Evolutionary conservation across 2,329 filamentous ascomycete species (phyloP).

Genomic region (Phialocephala sp.): DNA sequence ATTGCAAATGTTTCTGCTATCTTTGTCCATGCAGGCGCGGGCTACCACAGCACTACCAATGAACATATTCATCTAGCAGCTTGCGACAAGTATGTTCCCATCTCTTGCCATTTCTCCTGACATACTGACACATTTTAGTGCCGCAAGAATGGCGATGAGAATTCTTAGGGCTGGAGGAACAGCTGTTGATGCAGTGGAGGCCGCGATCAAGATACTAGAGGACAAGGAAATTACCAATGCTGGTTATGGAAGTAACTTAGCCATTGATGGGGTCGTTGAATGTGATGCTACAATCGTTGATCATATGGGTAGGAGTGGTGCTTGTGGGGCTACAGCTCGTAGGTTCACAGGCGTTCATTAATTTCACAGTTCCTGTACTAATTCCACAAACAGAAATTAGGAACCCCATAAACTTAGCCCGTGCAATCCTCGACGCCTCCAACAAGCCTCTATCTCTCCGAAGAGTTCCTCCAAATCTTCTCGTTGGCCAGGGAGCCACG

Average conservation of each 20-base stretch:
- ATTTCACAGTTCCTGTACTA: background rate
- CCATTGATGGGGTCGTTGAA: conserved; percentile 88
- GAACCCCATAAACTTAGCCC: conserved; percentile 89
- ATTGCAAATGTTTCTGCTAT: conserved; percentile 67
- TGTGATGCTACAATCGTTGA: conserved; percentile 95
- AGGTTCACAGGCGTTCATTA: conserved; percentile 47
- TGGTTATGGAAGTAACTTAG: conserved; percentile 93
- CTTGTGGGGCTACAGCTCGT: conserved; percentile 91
- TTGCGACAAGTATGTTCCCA: conserved; percentile 77
- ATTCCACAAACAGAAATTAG: conserved; percentile 69
- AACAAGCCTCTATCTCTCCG: conserved; percentile 79
- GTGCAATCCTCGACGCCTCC: conserved; percentile 79
- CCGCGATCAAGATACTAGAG: conserved; percentile 85
- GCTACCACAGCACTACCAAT: conserved; percentile 88
- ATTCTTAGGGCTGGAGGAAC: conserved; percentile 78
- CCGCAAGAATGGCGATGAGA: conserved; percentile 82
- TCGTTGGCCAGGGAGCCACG: conserved; percentile 84
- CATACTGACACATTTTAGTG: conserved; percentile 55
- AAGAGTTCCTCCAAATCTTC: conserved; percentile 89
- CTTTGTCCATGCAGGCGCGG: conserved; percentile 94
- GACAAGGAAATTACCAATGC: conserved; percentile 96
- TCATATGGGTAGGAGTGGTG: conserved; percentile 87
- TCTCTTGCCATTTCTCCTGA: background rate
- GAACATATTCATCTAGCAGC: conserved; percentile 83
- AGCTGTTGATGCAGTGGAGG: conserved; percentile 88